phyloP scores from a whole-genome alignment of 1,284 basidiomycete genomes.

The Fomitopsis betulina region DNA sequence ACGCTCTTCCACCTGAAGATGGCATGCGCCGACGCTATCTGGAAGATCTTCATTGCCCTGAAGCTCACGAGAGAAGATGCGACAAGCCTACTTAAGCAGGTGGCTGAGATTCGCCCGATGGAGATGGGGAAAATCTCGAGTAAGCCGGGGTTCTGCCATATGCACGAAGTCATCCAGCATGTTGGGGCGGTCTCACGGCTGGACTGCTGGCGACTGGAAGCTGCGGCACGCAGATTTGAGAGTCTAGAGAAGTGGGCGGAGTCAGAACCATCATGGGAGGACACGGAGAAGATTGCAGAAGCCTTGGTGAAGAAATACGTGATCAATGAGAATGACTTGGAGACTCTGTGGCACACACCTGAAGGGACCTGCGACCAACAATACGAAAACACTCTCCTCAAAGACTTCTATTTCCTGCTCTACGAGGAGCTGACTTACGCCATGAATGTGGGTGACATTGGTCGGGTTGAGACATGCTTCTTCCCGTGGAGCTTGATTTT shows the following conservation, averaged over 20 bases:
- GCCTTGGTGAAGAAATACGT: neutral
- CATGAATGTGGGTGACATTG: constrained; percentile 32
- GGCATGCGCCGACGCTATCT: constrained; percentile 33
- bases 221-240: neutral
- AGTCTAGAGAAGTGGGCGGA: neutral
- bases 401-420: constrained; percentile 25
- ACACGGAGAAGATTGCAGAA: neutral
- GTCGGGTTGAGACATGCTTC: constrained; percentile 26
- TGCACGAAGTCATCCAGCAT: neutral
- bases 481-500: constrained; percentile 29
- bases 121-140: constrained; percentile 25
- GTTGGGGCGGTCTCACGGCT: neutral
- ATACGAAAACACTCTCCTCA: constrained; percentile 23
- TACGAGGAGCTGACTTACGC: constrained; percentile 28
- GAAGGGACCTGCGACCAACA: neutral
- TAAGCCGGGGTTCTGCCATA: constrained; percentile 25
- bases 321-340: neutral
- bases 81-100: constrained; percentile 15
- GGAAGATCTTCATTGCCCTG: constrained; percentile 23
- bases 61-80: constrained; percentile 12
- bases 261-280: neutral
- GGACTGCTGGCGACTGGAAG: neutral
- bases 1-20: constrained; percentile 38
- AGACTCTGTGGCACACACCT: neutral
- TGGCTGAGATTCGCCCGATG: constrained; percentile 19